Percentiles rank a stretch among this genome's conserved stretches.
Conservation (phyloP, 345 rosid genomes). For the Brassica cretica region DNA sequence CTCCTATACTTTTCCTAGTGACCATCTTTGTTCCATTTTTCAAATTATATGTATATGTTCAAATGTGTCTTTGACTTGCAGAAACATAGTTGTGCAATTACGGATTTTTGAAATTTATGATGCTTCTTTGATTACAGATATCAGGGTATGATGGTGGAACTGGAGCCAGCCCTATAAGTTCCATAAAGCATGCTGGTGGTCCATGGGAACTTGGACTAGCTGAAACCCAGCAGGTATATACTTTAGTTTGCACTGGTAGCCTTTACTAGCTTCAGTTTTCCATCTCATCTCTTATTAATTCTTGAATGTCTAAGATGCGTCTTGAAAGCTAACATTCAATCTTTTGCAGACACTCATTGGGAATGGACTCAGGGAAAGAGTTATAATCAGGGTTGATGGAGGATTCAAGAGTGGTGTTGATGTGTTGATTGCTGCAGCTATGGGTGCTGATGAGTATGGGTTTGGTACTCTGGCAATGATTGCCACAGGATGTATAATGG, state of each 20-base stretch:
- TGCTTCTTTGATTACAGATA: constrained; percentile 56
- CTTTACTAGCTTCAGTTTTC: constrained; percentile 1
- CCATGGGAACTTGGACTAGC: constrained; percentile 99
- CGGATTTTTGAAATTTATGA: constrained; percentile 4
- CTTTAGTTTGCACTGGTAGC: constrained; percentile 17
- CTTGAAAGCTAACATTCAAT: constrained; percentile 25
- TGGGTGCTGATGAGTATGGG: constrained; percentile 99
- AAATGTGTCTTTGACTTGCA: constrained; percentile 5
- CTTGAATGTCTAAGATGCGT: neutral
- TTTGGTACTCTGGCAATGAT: constrained; percentile 99
- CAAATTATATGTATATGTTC: constrained; percentile 6
- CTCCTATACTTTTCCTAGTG: constrained; percentile 1
- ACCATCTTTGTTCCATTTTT: constrained; percentile 6
- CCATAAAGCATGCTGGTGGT: constrained; percentile 99
- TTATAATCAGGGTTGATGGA: constrained; percentile 92
- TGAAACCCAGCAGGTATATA: constrained; percentile 80
- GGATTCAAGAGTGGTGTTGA: constrained; percentile 96
- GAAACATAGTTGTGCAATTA: constrained; percentile 15
- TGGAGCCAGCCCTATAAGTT: constrained; percentile 98
- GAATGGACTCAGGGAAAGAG: constrained; percentile 99
- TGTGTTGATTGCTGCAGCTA: constrained; percentile 90
- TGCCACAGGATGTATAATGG: constrained; percentile 99
- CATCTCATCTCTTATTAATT: neutral
- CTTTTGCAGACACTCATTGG: constrained; percentile 78
- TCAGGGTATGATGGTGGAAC: constrained; percentile 99